phyloP scores from a whole-genome alignment of 2,329 filamentous ascomycete species.

The Penicillium expansum region DNA sequence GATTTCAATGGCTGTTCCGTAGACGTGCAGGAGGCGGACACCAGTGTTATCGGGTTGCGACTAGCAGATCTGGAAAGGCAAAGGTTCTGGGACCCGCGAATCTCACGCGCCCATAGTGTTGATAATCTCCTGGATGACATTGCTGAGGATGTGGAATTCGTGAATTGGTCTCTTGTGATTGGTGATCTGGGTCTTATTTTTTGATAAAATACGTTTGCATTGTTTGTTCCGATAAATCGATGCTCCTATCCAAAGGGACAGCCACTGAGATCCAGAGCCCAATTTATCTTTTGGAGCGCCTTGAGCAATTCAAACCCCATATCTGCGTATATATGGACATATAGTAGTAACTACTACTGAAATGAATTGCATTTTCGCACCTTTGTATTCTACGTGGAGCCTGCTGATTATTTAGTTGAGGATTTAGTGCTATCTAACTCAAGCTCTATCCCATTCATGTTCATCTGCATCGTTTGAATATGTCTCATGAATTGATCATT shows the following conservation, averaged over 20 bases:
- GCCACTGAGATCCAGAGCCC: too few relatives aligned
- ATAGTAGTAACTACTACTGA: neutral
- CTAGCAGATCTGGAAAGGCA: conserved; percentile 20
- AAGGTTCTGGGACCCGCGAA: conserved; percentile 15
- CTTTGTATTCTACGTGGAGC: neutral
- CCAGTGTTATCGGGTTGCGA: neutral
- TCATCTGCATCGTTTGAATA: neutral
- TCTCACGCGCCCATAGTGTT: conserved; percentile 19
- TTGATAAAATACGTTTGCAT: conserved; percentile 27
- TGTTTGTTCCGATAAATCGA: conserved; percentile 26
- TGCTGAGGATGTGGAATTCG: conserved; percentile 6
- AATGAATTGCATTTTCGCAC: neutral
- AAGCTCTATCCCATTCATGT: neutral
- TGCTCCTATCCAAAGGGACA: too few relatives aligned
- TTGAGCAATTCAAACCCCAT: neutral
- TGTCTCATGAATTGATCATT: neutral
- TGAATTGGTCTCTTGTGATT: conserved; percentile 10
- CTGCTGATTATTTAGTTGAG: conserved; percentile 1
- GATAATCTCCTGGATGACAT: conserved; percentile 26
- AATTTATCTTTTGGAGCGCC: neutral
- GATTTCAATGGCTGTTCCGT: conserved; percentile 16
- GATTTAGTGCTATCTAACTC: conserved; percentile 21
- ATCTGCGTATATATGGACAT: neutral
- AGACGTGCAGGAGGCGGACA: neutral
- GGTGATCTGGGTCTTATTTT: conserved; percentile 18